phyloP scores from a whole-genome alignment of 768 basidiomycete genomes.

The Dioszegia aurantiaca region DNA sequence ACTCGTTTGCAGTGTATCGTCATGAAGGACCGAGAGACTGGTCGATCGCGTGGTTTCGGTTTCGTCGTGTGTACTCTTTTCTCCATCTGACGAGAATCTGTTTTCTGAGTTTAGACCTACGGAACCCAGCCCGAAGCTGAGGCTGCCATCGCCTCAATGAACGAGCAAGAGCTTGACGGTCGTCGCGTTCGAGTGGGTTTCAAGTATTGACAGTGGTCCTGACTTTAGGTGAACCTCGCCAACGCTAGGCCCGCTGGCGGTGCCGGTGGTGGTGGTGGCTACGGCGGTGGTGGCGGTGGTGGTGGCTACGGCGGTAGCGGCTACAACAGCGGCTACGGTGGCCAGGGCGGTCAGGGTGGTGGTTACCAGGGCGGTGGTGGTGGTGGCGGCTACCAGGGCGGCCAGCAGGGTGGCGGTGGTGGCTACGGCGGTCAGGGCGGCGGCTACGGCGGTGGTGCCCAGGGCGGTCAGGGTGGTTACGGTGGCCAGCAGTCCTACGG shows the following conservation, averaged over 20 bases:
- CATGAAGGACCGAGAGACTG: slow-evolving; percentile 98
- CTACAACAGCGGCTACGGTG: slow-evolving; percentile 14
- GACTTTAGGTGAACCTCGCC: slow-evolving; percentile 59
- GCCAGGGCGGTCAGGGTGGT: slow-evolving; percentile 6
- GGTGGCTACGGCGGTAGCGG: slow-evolving; percentile 6
- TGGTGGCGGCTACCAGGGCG: slow-evolving; percentile 30
- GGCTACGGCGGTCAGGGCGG: slow-evolving; percentile 21
- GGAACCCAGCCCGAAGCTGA: slow-evolving; percentile 63
- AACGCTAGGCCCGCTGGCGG: slow-evolving; percentile 52
- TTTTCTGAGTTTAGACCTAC: slow-evolving; percentile 44
- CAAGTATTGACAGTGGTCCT: neutral
- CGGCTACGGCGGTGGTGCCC: slow-evolving; percentile 5
- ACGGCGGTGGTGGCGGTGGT: slow-evolving; percentile 5
- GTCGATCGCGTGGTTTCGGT: slow-evolving; percentile 93
- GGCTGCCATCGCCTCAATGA: slow-evolving; percentile 68
- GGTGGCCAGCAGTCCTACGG: slow-evolving; percentile 33
- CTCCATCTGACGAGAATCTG: slow-evolving; percentile 4
- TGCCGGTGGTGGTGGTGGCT: slow-evolving; percentile 26
- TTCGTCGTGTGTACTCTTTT: slow-evolving; percentile 64
- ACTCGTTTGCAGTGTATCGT: slow-evolving; percentile 71
- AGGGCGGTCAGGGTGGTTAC: slow-evolving; percentile 10
- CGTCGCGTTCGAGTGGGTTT: slow-evolving; percentile 68
- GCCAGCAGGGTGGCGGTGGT: slow-evolving; percentile 24
- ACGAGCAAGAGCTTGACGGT: slow-evolving; percentile 92
- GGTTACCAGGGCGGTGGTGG: slow-evolving; percentile 33